Base-by-base conservation (phyloP, 768 basidiomycete genomes). In the Lyophyllum semitale region DNA sequence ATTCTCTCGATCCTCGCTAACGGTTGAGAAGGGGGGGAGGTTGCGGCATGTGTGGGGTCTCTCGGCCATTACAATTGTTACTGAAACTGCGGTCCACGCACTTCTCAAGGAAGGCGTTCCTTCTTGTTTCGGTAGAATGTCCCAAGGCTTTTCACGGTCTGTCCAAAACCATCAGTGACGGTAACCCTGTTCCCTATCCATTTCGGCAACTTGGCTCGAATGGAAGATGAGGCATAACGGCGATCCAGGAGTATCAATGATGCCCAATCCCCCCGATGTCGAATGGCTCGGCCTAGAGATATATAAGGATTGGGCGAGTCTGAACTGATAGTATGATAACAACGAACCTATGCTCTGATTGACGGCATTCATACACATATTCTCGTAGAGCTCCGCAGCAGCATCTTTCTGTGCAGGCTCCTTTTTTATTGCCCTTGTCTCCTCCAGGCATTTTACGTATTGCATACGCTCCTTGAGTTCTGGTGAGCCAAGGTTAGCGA, bases 281-380 rank as follows among this genome's bases (percentile, higher is more conserved):
- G 86, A 55, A 98, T 96, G 4, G 95, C 95, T 46, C 96, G 86
- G 29, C 95, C 95, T 97, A 53, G 41, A 12, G 27, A 30, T 43
- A 50, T 25, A 43, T 42, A 7, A 42, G 22, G 8, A 9, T 50
- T 30, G 1, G 42, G 23, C 17, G 17, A 35, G 8, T 18, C 15
- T 32, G 29, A 8, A 54, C 38, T 54, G n/a, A 9, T 18, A 35
- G 45, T 41, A 35, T 25, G 25, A 43, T 38, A 20, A 35, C 25
- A 27, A 69, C 87, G 53, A 46, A 92, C 95, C 96, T 57, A 99
- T 97, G 53, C 91, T 93, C 68, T 99, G 96, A 71, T 99, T 99
- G 49, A 99, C 95, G 0, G 95, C 91, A 59, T 88, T 89, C 88
- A 91, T 92, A 63, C 91, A 92, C 81, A 92, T 82, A 63, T 92